Conservation (phyloP, 306 rosid genomes). For the Cotoneaster glaucophyllus region DNA sequence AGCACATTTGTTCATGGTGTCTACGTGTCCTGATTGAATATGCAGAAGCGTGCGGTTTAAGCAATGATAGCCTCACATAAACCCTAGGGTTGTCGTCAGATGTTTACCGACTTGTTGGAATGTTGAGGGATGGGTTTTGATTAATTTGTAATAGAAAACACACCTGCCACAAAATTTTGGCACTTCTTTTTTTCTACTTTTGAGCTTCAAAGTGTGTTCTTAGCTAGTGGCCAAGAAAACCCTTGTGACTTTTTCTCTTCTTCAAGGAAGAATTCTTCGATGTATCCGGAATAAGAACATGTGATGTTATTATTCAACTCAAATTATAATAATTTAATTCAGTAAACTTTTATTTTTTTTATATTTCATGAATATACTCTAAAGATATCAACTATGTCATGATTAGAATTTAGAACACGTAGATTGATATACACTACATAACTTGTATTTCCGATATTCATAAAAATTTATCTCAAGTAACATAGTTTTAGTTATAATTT, state of each 20-base stretch:
- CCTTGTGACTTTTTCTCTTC: background rate
- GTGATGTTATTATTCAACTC: no score
- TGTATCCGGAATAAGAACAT: no score
- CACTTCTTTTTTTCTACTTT: background rate
- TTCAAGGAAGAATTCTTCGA: background rate
- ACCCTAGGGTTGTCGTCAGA: background rate
- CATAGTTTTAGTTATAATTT: no score
- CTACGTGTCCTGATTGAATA: background rate
- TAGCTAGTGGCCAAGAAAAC: background rate
- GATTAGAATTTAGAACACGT: background rate
- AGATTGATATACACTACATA: no score
- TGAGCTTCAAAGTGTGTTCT: background rate
- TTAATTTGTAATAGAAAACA: background rate
- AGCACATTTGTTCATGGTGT: background rate
- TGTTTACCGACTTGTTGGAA: background rate
- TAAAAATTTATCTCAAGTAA: no score
- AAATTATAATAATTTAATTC: no score
- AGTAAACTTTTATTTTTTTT: no score
- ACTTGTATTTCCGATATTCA: no score
- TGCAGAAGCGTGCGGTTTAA: background rate
- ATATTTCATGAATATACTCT: no score
- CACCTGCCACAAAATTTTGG: background rate
- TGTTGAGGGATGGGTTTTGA: background rate
- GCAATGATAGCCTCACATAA: background rate
- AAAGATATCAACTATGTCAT: no score